Conservation (phyloP, 768 basidiomycete species). For the Kwoniella bestiolae region DNA sequence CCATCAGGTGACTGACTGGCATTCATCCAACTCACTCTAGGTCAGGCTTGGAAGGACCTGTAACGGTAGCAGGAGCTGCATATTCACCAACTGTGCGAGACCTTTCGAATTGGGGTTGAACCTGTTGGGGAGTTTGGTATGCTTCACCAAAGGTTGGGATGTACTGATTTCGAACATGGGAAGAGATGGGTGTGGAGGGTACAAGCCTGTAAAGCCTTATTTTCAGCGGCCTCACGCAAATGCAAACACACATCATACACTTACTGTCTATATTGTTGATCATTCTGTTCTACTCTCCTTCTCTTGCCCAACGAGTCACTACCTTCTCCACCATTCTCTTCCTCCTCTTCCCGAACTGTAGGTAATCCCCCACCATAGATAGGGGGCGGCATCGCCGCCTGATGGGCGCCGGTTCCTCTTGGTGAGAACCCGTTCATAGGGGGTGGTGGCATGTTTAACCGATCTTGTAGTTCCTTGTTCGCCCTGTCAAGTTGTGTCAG, state of each 20-base stretch:
- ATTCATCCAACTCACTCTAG: neutral
- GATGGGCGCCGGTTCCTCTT: neutral
- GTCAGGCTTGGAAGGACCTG: neutral
- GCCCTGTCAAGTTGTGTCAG: neutral
- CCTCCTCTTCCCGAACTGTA: neutral
- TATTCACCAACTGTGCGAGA: neutral
- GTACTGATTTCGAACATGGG: neutral
- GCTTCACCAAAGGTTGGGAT: neutral
- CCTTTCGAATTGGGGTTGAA: neutral
- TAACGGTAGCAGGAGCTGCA: neutral
- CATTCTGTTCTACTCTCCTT: neutral
- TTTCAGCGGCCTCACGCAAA: neutral
- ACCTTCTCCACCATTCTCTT: neutral
- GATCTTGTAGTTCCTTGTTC: conserved; percentile 5
- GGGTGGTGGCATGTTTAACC: neutral
- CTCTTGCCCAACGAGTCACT: neutral
- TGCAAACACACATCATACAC: neutral
- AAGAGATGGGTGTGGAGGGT: neutral
- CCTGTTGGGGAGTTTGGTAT: neutral
- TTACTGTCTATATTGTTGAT: neutral
- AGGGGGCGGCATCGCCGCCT: neutral
- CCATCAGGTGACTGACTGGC: neutral
- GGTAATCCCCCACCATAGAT: neutral
- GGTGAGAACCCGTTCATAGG: neutral
- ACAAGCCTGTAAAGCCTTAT: neutral